Evolutionary conservation across 306 rosid species (phyloP).

Genomic region (Gleditsia sinensis): DNA sequence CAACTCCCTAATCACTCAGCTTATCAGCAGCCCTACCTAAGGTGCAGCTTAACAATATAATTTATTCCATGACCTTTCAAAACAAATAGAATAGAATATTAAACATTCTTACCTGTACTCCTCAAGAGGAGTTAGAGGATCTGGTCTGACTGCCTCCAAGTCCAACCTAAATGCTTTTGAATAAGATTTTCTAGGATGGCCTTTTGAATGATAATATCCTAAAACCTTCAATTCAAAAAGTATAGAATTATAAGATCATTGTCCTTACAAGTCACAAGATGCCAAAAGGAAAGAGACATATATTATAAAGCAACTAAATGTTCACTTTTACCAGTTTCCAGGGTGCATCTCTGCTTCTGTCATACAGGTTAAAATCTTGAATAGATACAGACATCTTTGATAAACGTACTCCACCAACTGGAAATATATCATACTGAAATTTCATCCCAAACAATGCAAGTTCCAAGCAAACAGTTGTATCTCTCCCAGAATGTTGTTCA

Average conservation of each 20-base stretch:
- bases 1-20: constrained; percentile 17
- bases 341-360: constrained; percentile 81
- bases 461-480: constrained; percentile 61
- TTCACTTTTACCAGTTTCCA: constrained; percentile 78
- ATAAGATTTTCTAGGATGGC: constrained; percentile 80
- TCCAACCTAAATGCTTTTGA: constrained; percentile 90
- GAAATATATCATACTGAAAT: constrained; percentile 74
- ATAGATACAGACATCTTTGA: constrained; percentile 80
- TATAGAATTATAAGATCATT: constrained; percentile 26
- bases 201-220: constrained; percentile 81
- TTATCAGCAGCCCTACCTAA: constrained; percentile 1
- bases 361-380: constrained; percentile 77
- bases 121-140: constrained; percentile 93
- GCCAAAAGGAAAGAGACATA: constrained; percentile 1
- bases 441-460: constrained; percentile 68
- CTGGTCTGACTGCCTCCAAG: constrained; percentile 94
- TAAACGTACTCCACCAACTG: constrained; percentile 68
- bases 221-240: constrained; percentile 67
- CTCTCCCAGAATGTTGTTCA: constrained; percentile 63
- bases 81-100: not conserved
- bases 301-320: constrained; percentile 20
- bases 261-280: constrained; percentile 32
- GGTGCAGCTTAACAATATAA: not conserved
- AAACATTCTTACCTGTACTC: constrained; percentile 72
- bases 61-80: constrained; percentile 3